Percentiles rank a stretch among this genome's conserved stretches.
phyloP scores from a whole-genome alignment of 2,329 filamentous ascomycete genomes.

The Beauveria caledonica region DNA sequence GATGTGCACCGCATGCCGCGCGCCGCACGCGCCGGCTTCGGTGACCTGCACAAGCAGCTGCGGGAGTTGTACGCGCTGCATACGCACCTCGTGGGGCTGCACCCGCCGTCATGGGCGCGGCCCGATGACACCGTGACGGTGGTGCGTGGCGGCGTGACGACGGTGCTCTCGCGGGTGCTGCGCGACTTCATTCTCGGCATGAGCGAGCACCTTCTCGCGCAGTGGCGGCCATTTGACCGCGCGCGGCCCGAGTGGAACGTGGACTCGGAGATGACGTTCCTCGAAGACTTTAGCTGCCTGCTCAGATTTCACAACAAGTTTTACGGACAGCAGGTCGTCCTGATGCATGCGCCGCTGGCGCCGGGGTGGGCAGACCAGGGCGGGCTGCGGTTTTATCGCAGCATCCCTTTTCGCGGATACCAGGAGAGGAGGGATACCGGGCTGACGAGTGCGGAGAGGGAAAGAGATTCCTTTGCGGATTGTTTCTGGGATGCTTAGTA shows the following conservation, averaged over 20 bases:
- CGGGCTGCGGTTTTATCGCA: not conserved
- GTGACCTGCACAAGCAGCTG: constrained; percentile 8
- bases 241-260: not conserved
- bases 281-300: constrained; percentile 9
- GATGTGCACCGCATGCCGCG: constrained; percentile 1
- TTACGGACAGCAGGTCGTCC: not conserved
- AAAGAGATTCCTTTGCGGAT: not conserved
- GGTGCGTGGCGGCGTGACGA: not conserved
- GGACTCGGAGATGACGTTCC: not conserved
- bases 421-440: not conserved
- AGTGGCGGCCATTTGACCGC: constrained; percentile 3
- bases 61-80: constrained; percentile 4
- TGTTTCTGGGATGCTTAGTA: not conserved
- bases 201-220: not conserved
- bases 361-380: not conserved
- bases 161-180: not conserved
- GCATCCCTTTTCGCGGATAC: not conserved
- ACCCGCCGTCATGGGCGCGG: not conserved
- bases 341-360: not conserved
- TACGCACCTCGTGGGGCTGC: not conserved
- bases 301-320: constrained; percentile 1
- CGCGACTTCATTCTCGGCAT: constrained; percentile 3
- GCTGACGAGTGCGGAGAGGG: not conserved
- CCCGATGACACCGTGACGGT: not conserved
- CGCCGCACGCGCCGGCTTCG: not conserved